Percentiles rank a stretch among this genome's conserved stretches.
Evolutionary conservation across 306 rosid species (phyloP).

Genomic region (Echinosophora koreensis): DNA sequence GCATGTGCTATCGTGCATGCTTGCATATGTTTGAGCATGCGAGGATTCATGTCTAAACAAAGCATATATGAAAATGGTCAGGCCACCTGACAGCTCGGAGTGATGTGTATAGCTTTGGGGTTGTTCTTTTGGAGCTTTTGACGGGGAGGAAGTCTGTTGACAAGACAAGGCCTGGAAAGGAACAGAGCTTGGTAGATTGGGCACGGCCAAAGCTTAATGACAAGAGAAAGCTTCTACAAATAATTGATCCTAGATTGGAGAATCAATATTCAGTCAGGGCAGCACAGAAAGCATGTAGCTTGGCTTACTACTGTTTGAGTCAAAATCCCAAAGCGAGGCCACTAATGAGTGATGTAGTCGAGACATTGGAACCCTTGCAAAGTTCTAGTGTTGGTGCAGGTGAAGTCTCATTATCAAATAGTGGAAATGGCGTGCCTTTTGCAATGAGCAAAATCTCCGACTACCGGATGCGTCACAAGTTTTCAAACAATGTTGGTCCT

Average conservation of each 20-base stretch:
- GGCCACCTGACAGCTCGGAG: constrained; percentile 99
- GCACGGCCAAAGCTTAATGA: constrained; percentile 98
- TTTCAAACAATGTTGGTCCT: constrained; percentile 80
- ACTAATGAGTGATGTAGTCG: constrained; percentile 98
- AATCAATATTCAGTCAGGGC: constrained; percentile 93
- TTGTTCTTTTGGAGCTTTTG: constrained; percentile 96
- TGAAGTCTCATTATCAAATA: constrained; percentile 67
- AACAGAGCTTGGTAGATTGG: constrained; percentile 99
- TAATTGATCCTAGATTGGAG: constrained; percentile 94
- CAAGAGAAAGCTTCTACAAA: constrained; percentile 95
- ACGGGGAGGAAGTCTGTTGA: constrained; percentile 95
- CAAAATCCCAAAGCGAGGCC: constrained; percentile 99
- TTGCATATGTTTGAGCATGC: constrained; percentile 36
- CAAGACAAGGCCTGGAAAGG: constrained; percentile 94
- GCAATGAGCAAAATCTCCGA: constrained; percentile 74
- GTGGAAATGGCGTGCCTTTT: constrained; percentile 60
- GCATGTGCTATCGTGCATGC: constrained; percentile 26
- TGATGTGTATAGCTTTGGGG: constrained; percentile 98
- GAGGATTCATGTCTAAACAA: constrained; percentile 41
- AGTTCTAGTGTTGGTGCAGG: constrained; percentile 67
- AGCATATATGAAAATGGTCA: constrained; percentile 57
- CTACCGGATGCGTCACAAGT: constrained; percentile 76
- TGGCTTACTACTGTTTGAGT: constrained; percentile 97
- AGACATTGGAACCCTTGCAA: constrained; percentile 96
- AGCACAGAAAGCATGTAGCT: constrained; percentile 99